Evolutionary conservation across 495 filamentous ascomycete species (phyloP), one percentile per base, ranked within the genome.

Genomic region (Penicillium paxilli): DNA sequence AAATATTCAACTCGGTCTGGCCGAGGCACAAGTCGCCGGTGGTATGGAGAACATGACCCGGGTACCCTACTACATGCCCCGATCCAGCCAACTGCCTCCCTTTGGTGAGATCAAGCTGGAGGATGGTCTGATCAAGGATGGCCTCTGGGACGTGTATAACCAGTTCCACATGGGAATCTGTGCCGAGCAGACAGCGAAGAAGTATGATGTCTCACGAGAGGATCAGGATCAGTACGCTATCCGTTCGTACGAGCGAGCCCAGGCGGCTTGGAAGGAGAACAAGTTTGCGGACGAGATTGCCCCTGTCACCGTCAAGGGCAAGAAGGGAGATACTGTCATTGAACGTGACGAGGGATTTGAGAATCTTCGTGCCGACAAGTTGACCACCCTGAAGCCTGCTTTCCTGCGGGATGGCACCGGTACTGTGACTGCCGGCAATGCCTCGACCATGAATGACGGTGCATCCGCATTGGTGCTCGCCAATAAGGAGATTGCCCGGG

Each of bases 11-110:
- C 81, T 98, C 10, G 94, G 94, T 5, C 75, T 92, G 5, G 81
- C 90, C 12, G 88, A 93, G 57, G 91, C 89, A 1, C 88, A 94
- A 62, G 80, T 97, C 17, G 94, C 93, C 8, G 94, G 94, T 56
- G 94, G 94, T 20, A 95, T 98, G 86, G 94, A 98, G 76, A 96
- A 89, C 73, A 98, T 98, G 94, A 87, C 88, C 23, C 83, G 87
- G 32, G 91, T 96, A 4, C 94, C 94, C 6, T 96, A 95, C 76
- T 97, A 98, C 64, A 73, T 95, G 14, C 83, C 86, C 10, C 86
- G 94, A 14, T 80, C 88, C 1, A 87, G 83, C 62, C 81, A 85
- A 55, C 75, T 91, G 59, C 89, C 92, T 4, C 73, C 89, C 0
- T 96, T 96, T 59, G 94, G 94, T 28, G 84, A 95, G 54, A 77